Conservation (phyloP, 2,329 filamentous ascomycete genomes). For the Colletotrichum endophyticum region DNA sequence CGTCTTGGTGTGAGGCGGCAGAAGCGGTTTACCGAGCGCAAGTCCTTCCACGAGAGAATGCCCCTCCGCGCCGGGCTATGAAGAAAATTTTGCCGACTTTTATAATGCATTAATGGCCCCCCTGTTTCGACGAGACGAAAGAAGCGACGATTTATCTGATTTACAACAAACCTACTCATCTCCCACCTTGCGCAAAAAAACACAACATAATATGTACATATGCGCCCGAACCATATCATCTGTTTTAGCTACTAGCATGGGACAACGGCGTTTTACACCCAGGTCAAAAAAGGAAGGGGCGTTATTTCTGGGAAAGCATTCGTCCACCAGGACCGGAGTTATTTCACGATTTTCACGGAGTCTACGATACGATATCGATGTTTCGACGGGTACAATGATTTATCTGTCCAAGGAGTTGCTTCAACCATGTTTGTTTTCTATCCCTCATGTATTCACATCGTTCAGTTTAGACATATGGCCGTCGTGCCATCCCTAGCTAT, state of each 20-base stretch:
- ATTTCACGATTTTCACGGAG: background rate
- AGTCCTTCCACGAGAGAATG: background rate
- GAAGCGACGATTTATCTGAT: background rate
- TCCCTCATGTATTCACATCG: background rate
- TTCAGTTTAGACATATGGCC: background rate
- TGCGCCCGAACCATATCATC: background rate
- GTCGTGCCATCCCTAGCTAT: background rate
- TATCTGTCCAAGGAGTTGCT: background rate
- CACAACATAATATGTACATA: background rate
- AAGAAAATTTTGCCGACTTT: background rate
- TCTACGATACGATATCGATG: background rate
- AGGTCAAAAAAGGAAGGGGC: background rate
- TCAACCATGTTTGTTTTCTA: background rate
- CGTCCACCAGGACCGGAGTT: background rate
- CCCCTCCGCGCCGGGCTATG: background rate
- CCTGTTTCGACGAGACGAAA: background rate
- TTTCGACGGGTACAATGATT: background rate
- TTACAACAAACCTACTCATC: background rate
- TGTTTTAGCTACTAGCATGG: background rate
- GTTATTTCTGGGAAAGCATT: background rate
- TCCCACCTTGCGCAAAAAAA: background rate
- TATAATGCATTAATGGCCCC: background rate
- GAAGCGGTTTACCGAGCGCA: conserved; percentile 47
- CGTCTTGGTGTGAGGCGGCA: conserved; percentile 39
- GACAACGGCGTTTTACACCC: background rate